Conservation (phyloP, 2,329 filamentous ascomycete species). For the Gaeumannomyces tritici region DNA sequence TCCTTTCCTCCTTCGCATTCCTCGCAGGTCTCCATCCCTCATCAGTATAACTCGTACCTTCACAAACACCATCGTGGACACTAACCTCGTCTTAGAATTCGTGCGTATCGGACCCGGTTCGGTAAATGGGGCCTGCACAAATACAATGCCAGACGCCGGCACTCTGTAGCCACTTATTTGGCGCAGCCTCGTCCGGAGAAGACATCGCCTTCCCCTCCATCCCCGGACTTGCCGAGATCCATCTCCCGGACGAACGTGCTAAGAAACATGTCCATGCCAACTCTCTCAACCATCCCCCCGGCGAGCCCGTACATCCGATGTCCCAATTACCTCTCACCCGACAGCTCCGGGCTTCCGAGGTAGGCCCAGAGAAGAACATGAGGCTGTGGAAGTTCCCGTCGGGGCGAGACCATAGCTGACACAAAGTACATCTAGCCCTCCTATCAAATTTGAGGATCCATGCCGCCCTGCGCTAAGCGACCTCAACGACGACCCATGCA, state of each 20-base stretch:
- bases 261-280: not conserved
- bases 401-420: not conserved
- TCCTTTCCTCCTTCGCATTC: not conserved
- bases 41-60: not conserved
- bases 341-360: not conserved
- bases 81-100: conserved; percentile 12
- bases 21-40: not conserved
- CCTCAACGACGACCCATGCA: not conserved
- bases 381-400: not conserved
- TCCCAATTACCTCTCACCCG: not conserved
- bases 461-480: not conserved
- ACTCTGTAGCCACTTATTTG: not conserved
- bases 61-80: not conserved
- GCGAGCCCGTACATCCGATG: not conserved
- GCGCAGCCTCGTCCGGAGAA: no score
- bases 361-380: not conserved
- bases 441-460: not conserved
- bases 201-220: not conserved
- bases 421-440: not conserved
- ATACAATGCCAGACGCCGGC: conserved; percentile 28
- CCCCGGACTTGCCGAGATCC: not conserved
- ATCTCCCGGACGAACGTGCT: not conserved
- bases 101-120: conserved; percentile 39
- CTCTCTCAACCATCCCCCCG: no score
- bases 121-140: conserved; percentile 35